Percentiles rank a stretch among this genome's conserved stretches.
These are phyloP conservation scores for Botrytis byssoidea DNA, from an alignment of 2,329 filamentous ascomycete genomes.

Conservation along the genomic window DNA sequence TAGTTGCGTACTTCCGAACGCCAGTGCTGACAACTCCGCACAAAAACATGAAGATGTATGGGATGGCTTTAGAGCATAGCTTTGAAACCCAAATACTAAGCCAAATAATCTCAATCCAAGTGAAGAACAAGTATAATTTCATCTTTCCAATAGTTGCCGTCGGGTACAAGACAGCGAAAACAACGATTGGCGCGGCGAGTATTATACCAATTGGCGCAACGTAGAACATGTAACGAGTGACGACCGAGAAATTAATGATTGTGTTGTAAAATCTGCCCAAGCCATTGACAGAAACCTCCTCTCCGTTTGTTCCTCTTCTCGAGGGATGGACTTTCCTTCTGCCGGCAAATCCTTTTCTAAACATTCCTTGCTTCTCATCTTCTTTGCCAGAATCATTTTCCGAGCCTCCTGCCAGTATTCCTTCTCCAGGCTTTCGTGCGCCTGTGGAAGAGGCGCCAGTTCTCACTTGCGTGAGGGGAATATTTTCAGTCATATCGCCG, in stretches of 20 bases:
- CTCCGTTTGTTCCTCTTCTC: constrained; percentile 48
- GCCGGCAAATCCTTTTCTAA: constrained; percentile 38
- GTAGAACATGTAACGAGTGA: constrained; percentile 67
- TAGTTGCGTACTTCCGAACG: constrained; percentile 67
- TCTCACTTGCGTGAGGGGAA: constrained; percentile 55
- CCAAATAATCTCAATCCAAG: constrained; percentile 71
- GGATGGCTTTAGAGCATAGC: constrained; percentile 59
- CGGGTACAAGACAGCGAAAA: constrained; percentile 39
- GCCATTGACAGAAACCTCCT: constrained; percentile 58
- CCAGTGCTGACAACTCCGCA: constrained; percentile 67
- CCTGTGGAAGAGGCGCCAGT: constrained; percentile 57
- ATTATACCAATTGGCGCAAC: constrained; percentile 61
- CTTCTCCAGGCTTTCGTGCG: constrained; percentile 48
- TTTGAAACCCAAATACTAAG: constrained; percentile 66
- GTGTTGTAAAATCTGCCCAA: constrained; percentile 66
- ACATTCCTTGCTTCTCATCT: constrained; percentile 35
- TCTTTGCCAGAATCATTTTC: constrained; percentile 22
- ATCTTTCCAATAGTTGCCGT: constrained; percentile 42
- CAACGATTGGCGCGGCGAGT: constrained; percentile 60
- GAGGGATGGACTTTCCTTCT: constrained; percentile 47
- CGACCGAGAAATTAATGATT: constrained; percentile 60
- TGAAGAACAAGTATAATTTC: constrained; percentile 59
- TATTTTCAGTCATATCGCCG: constrained; percentile 42
- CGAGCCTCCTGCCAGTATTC: constrained; percentile 25
- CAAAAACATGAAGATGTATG: constrained; percentile 65